These are phyloP conservation scores for Sporisorium graminicola DNA, from an alignment of 1,284 basidiomycete genomes.

Conservation along the genomic window DNA sequence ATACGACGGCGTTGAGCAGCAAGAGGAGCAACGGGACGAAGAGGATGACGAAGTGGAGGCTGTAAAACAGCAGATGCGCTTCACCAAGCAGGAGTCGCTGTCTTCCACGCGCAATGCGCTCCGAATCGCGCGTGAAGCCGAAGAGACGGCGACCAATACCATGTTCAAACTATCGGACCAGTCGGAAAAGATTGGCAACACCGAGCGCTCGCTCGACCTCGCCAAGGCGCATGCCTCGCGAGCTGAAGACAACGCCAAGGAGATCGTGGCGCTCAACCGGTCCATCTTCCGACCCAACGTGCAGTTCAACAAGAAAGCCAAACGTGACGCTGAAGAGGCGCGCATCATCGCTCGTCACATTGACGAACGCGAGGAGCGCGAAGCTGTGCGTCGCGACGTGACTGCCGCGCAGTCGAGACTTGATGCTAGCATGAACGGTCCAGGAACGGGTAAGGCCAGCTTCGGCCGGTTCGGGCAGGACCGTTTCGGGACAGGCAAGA, in stretches of 20 bases:
- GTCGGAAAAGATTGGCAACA: conserved; percentile 80
- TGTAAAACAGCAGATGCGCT: conserved; percentile 92
- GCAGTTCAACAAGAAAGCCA: conserved; percentile 75
- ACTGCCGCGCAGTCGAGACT: conserved; percentile 87
- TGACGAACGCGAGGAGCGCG: conserved; percentile 84
- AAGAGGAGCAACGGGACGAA: conserved; percentile 75
- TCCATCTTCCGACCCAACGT: conserved; percentile 84
- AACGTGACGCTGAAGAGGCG: conserved; percentile 89
- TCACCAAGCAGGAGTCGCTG: conserved; percentile 92
- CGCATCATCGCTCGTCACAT: conserved; percentile 88
- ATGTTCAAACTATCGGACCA: conserved; percentile 90
- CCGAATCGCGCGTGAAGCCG: conserved; percentile 90
- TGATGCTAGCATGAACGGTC: conserved; percentile 75
- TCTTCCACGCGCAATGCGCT: conserved; percentile 92
- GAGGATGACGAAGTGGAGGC: conserved; percentile 96
- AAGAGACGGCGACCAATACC: conserved; percentile 92
- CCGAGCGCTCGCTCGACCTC: conserved; percentile 94
- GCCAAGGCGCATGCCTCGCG: conserved; percentile 88
- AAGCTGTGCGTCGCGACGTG: conserved; percentile 74
- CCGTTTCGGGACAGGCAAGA: conserved; percentile 50
- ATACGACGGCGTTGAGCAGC: conserved; percentile 53
- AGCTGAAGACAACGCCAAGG: conserved; percentile 92
- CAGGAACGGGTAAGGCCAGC: conserved; percentile 51
- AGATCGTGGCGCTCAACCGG: conserved; percentile 91
- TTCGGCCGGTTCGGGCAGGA: conserved; percentile 59